phyloP scores from a whole-genome alignment of 441 rosid genomes.

The Metrosideros polymorpha region DNA sequence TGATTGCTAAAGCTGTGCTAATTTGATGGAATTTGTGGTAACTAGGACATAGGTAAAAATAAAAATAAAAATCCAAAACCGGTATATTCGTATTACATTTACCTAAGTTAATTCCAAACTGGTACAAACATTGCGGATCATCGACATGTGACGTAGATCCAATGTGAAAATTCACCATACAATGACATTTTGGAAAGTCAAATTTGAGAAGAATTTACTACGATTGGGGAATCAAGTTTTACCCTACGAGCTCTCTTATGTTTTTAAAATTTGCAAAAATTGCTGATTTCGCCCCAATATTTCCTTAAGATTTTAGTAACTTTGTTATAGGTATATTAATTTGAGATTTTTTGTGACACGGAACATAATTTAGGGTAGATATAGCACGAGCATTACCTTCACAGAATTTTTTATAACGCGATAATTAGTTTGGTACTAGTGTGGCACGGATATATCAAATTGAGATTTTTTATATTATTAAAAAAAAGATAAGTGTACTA shows the following conservation, averaged over 20 bases:
- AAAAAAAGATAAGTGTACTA: no score
- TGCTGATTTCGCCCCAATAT: neutral
- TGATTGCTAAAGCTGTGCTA: neutral
- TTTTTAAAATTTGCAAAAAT: neutral
- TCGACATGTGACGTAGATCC: accelerated
- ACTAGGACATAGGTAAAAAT: neutral
- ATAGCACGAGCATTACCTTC: no score
- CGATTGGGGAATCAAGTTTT: neutral
- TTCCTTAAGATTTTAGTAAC: accelerated
- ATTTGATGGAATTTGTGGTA: neutral
- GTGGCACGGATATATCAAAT: no score
- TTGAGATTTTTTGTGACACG: accelerated
- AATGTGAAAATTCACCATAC: accelerated
- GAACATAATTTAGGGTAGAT: no score
- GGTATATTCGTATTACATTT: neutral
- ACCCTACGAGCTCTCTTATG: neutral
- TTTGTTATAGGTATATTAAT: neutral
- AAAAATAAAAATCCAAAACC: neutral
- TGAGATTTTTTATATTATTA: no score
- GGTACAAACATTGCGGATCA: accelerated
- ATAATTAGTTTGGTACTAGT: no score
- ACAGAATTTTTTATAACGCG: accelerated
- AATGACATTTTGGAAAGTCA: neutral
- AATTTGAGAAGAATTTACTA: no score
- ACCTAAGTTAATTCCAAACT: no score